These are phyloP conservation scores for Seiridium cupressi DNA, from an alignment of 2,329 filamentous ascomycete species.

Conservation along the genomic window DNA sequence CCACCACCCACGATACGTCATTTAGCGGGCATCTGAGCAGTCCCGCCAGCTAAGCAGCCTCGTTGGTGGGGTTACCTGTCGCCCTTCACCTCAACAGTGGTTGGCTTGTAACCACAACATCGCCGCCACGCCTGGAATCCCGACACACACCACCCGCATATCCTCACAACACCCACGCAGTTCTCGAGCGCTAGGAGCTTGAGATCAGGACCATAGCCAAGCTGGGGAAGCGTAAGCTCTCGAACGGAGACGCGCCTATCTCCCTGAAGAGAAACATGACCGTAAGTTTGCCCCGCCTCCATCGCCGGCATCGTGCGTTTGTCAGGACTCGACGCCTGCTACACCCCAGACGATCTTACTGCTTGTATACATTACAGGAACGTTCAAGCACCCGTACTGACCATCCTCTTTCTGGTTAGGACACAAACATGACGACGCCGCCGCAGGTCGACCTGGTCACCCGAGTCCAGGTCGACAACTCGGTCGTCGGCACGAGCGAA, in stretches of 20 bases:
- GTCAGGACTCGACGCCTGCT: not conserved
- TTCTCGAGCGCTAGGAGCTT: conserved; percentile 16
- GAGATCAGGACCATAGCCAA: conserved; percentile 35
- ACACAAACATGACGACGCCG: conserved; percentile 43
- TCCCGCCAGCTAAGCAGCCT: not conserved
- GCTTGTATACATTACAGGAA: too few species aligned
- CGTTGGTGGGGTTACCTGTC: conserved; percentile 6
- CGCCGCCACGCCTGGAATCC: not conserved
- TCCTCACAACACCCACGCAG: not conserved
- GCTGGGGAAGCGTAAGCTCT: conserved; percentile 68
- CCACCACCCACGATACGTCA: not conserved
- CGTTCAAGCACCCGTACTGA: conserved; percentile 10
- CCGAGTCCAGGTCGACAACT: conserved; percentile 64
- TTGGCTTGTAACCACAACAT: not conserved
- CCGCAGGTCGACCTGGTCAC: conserved; percentile 62
- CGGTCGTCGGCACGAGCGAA: conserved; percentile 52
- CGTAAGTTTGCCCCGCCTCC: conserved; percentile 41
- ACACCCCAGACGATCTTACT: not conserved
- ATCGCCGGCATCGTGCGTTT: not conserved
- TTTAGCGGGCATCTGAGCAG: not conserved
- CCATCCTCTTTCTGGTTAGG: conserved; percentile 30
- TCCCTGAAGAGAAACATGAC: conserved; percentile 61
- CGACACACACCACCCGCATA: not conserved
- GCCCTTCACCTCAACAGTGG: not conserved
- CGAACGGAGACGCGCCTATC: conserved; percentile 56